These are phyloP conservation scores for Antrodiella citrinella DNA, from an alignment of 768 basidiomycete genomes.

Conservation along the genomic window DNA sequence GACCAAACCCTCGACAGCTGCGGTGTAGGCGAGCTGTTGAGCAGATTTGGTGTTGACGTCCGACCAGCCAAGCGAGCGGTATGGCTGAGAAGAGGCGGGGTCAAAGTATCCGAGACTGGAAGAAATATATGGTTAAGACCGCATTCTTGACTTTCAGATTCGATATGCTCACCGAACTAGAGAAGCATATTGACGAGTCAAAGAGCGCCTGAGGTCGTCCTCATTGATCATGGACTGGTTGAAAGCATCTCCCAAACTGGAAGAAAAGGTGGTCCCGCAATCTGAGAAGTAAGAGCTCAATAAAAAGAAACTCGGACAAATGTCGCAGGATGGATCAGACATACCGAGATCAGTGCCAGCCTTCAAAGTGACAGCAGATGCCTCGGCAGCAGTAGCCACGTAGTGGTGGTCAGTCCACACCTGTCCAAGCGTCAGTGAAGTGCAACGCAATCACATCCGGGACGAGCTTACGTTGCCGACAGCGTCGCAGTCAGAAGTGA, in stretches of 20 bases:
- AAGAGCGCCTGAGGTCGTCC: slow-evolving; percentile 33
- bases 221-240: slow-evolving; percentile 39
- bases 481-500: slow-evolving; percentile 51
- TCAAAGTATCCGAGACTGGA: slow-evolving; percentile 52
- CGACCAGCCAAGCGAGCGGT: slow-evolving; percentile 39
- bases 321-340: neutral
- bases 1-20: slow-evolving; percentile 47
- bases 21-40: slow-evolving; percentile 40
- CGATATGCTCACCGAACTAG: slow-evolving; percentile 37
- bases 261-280: slow-evolving; percentile 41
- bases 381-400: slow-evolving; percentile 34
- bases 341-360: slow-evolving; percentile 26
- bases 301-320: neutral
- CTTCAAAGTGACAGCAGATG: slow-evolving; percentile 40
- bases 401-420: slow-evolving; percentile 43
- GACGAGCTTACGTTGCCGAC: slow-evolving; percentile 29
- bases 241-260: slow-evolving; percentile 38
- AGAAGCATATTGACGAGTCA: slow-evolving; percentile 42
- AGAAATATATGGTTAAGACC: neutral
- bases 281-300: slow-evolving; percentile 17
- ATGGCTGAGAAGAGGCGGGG: slow-evolving; percentile 39
- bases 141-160: neutral
- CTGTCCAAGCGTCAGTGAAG: neutral
- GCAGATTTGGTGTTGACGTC: slow-evolving; percentile 40
- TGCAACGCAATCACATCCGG: neutral